phyloP scores from a whole-genome alignment of 2,329 filamentous ascomycete species.

The Dothidotthia symphoricarpi region DNA sequence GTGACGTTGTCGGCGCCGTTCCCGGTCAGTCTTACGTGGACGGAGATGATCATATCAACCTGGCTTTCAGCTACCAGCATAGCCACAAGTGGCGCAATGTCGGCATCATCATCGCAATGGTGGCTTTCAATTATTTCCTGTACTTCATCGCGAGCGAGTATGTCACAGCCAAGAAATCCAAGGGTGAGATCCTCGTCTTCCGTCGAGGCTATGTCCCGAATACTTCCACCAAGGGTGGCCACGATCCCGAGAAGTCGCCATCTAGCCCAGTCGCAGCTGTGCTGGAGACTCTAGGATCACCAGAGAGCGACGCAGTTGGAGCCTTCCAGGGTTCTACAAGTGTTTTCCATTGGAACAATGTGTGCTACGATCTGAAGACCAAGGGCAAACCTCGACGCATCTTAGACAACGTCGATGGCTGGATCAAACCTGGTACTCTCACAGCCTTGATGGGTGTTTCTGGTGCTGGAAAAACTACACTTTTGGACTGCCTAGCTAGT shows the following conservation, averaged over 20 bases:
- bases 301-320: no score
- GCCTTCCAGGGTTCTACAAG: no score
- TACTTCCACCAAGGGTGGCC: background rate
- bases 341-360: slow-evolving; percentile 41
- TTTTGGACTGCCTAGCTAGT: slow-evolving; percentile 77
- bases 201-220: background rate
- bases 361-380: slow-evolving; percentile 72
- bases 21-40: slow-evolving; percentile 16
- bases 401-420: slow-evolving; percentile 62
- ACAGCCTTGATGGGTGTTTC: slow-evolving; percentile 67
- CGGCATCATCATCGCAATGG: slow-evolving; percentile 42
- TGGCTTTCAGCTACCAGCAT: slow-evolving; percentile 14
- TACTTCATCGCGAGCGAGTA: slow-evolving; percentile 42
- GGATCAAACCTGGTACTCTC: slow-evolving; percentile 82
- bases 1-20: slow-evolving; percentile 33
- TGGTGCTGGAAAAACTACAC: slow-evolving; percentile 84
- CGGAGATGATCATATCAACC: slow-evolving; percentile 28
- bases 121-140: slow-evolving; percentile 30
- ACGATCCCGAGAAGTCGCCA: background rate
- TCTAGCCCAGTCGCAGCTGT: no score
- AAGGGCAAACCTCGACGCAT: slow-evolving; percentile 45
- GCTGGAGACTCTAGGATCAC: slow-evolving; percentile 2
- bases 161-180: slow-evolving; percentile 44
- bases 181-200: slow-evolving; percentile 47
- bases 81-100: slow-evolving; percentile 27